Percentiles rank a stretch among this genome's conserved stretches.
These are phyloP conservation scores for Metschnikowia gruessii DNA, from an alignment of 805 yeast species.

Conservation along the genomic window DNA sequence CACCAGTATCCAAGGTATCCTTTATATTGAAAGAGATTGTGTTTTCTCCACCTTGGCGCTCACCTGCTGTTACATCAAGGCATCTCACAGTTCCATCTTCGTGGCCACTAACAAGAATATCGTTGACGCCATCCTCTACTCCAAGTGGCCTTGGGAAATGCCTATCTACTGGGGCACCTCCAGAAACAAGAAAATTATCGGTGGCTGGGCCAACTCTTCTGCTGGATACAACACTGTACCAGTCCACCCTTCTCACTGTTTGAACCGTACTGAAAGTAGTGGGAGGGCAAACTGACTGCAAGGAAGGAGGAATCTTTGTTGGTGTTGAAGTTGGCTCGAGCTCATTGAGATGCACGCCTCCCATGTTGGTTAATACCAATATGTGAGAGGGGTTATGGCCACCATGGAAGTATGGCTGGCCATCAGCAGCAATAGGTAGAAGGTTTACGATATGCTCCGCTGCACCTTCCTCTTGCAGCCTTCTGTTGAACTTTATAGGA, in stretches of 20 bases:
- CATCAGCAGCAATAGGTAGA: slow-evolving; percentile 32
- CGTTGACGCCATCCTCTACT: slow-evolving; percentile 41
- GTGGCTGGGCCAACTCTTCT: slow-evolving; percentile 37
- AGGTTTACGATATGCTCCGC: slow-evolving; percentile 29
- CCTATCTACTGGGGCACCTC: slow-evolving; percentile 68
- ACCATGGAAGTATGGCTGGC: slow-evolving; percentile 76
- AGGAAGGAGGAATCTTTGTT: slow-evolving; percentile 67
- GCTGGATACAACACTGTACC: slow-evolving; percentile 63
- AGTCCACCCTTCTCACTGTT: slow-evolving; percentile 56
- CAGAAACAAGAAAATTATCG: slow-evolving; percentile 53
- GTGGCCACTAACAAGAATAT: slow-evolving; percentile 76
- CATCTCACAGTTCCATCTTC: slow-evolving; percentile 78
- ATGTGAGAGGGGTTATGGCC: slow-evolving; percentile 71
- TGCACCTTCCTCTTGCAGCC: slow-evolving; percentile 14
- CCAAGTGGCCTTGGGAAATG: slow-evolving; percentile 33
- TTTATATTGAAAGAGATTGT: slow-evolving; percentile 33
- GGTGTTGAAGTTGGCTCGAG: slow-evolving; percentile 21
- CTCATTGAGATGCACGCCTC: slow-evolving; percentile 49
- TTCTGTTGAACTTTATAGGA: slow-evolving; percentile 25
- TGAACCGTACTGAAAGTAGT: slow-evolving; percentile 53
- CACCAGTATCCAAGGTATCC: slow-evolving; percentile 31
- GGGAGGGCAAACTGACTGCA: slow-evolving; percentile 76
- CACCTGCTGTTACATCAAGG: slow-evolving; percentile 81
- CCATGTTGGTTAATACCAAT: slow-evolving; percentile 56
- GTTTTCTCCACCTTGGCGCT: slow-evolving; percentile 36